phyloP scores from a whole-genome alignment of 495 filamentous ascomycete species.

The Talaromyces adpressus region DNA sequence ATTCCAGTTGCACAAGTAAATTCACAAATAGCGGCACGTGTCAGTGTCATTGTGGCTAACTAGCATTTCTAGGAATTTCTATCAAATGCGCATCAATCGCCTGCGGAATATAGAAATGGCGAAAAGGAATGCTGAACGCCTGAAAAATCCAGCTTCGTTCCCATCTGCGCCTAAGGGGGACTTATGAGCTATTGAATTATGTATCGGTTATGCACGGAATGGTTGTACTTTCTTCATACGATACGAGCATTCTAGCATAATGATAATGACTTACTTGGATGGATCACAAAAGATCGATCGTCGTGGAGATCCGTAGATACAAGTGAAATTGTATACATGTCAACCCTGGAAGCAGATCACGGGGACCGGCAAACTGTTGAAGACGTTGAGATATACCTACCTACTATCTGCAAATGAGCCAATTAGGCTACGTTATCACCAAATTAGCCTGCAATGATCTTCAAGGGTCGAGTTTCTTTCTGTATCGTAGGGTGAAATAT shows the following conservation, averaged over 20 bases:
- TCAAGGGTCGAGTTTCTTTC: not conserved
- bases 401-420: not conserved
- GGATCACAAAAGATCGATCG: too few species aligned
- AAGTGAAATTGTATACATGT: too few species aligned
- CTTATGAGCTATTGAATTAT: slow-evolving; percentile 25
- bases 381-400: not conserved
- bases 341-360: too few species aligned
- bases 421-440: not conserved
- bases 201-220: too few species aligned
- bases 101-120: slow-evolving; percentile 73
- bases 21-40: not conserved
- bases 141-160: slow-evolving; percentile 72
- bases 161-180: slow-evolving; percentile 73
- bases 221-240: too few species aligned
- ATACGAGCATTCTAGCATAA: too few species aligned
- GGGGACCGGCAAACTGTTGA: not conserved
- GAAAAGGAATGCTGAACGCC: slow-evolving; percentile 71
- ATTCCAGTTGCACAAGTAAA: slow-evolving; percentile 80
- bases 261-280: too few species aligned
- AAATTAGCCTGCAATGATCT: not conserved
- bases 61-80: slow-evolving; percentile 57
- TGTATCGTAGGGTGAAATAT: not conserved
- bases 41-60: not conserved
- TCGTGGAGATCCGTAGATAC: too few species aligned
- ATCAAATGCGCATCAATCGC: slow-evolving; percentile 73